Evolutionary conservation across 2,329 filamentous ascomycete species (phyloP).

Genomic region (Monilinia laxa): DNA sequence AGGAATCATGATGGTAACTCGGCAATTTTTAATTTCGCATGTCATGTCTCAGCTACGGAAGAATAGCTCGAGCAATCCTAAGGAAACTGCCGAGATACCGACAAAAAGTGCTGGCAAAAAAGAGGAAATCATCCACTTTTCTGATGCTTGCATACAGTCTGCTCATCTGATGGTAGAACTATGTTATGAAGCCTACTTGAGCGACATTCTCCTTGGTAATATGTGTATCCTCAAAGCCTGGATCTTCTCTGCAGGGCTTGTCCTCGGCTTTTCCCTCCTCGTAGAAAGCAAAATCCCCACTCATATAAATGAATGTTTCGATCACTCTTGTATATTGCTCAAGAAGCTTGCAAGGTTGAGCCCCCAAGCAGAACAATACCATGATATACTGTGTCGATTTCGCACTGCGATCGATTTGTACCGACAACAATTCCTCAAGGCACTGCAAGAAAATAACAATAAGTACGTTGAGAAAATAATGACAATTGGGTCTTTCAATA

Average conservation of each 20-base stretch:
- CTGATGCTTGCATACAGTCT: constrained; percentile 12
- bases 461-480: constrained; percentile 14
- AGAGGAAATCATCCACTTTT: not conserved
- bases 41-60: constrained; percentile 8
- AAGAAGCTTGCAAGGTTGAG: not conserved
- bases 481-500: constrained; percentile 2
- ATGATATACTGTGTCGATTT: constrained; percentile 11
- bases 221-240: constrained; percentile 15
- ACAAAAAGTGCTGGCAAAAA: not conserved
- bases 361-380: constrained; percentile 14
- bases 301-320: not conserved
- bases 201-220: constrained; percentile 2
- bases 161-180: constrained; percentile 11
- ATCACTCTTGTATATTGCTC: constrained; percentile 7
- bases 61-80: constrained; percentile 5
- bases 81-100: not conserved
- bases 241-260: constrained; percentile 11
- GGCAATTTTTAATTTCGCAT: constrained; percentile 15
- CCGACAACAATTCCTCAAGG: not conserved
- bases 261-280: constrained; percentile 16
- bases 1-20: constrained; percentile 15
- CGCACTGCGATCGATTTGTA: not conserved
- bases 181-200: constrained; percentile 6
- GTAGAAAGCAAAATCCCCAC: constrained; percentile 2
- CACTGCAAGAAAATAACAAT: not conserved